Conservation (phyloP, 177 flowering plant genomes). For the Vitis hybrid region DNA sequence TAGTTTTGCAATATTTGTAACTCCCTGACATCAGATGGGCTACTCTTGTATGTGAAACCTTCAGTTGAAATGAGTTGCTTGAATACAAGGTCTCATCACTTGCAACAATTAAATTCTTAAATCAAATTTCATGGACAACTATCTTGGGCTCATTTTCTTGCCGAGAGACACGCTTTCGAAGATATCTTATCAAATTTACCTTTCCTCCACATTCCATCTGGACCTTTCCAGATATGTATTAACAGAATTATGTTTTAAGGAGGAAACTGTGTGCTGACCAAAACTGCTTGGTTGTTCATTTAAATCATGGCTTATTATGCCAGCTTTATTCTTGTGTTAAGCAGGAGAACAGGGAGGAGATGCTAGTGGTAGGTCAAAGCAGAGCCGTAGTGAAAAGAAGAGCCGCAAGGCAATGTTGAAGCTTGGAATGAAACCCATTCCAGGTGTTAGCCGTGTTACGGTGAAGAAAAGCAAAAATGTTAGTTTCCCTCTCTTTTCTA, state of each 20-base stretch:
- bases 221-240: neutral
- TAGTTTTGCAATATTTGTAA: neutral
- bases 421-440: slow-evolving; percentile 46
- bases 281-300: neutral
- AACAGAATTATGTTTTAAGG: neutral
- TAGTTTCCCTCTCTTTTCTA: neutral
- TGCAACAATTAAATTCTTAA: neutral
- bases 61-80: neutral
- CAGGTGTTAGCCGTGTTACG: slow-evolving; percentile 44
- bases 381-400: slow-evolving; percentile 48
- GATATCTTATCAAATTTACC: too few species aligned
- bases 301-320: neutral
- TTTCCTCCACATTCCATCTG: neutral
- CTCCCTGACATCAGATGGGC: neutral
- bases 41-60: neutral
- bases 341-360: slow-evolving; percentile 29
- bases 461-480: slow-evolving; percentile 46
- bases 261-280: neutral
- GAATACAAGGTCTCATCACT: neutral
- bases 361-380: slow-evolving; percentile 38
- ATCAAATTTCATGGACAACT: neutral
- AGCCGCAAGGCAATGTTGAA: slow-evolving; percentile 50
- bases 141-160: neutral
- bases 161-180: neutral
- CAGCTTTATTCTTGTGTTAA: neutral